Conservation (phyloP, 345 rosid species). For the Pugionium cornutum region DNA sequence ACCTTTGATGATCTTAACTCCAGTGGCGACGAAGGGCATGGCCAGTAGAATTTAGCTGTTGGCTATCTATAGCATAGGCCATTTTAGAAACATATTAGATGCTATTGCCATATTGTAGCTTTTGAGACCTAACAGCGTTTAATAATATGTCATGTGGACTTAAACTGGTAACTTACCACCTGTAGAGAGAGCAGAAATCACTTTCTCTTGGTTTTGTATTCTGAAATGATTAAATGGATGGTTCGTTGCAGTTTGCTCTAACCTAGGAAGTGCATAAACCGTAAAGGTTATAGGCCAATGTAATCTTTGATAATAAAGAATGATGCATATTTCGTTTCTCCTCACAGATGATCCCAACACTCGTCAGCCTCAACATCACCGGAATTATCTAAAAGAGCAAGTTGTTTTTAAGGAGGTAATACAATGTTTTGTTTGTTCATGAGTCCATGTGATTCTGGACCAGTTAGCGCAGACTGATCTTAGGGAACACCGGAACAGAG, state of each 20-base stretch:
- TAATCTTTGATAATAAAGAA: slow-evolving; percentile 3
- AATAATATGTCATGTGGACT: slow-evolving; percentile 4
- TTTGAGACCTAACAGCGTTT: slow-evolving; percentile 5
- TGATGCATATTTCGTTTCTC: slow-evolving; percentile 17
- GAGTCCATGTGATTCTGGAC: slow-evolving; percentile 14
- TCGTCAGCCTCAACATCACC: slow-evolving; percentile 74
- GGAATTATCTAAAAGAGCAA: slow-evolving; percentile 84
- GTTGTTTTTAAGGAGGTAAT: slow-evolving; percentile 95
- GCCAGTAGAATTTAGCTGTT: slow-evolving; percentile 10
- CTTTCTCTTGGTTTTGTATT: slow-evolving; percentile 7
- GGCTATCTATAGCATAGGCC: slow-evolving; percentile 7
- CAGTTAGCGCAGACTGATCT: slow-evolving; percentile 3
- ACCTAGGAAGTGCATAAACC: neutral
- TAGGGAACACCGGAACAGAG: slow-evolving; percentile 2
- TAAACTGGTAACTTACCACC: slow-evolving; percentile 7
- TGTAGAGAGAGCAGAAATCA: slow-evolving; percentile 10
- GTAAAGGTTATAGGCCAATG: slow-evolving; percentile 11
- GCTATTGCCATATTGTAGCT: slow-evolving; percentile 13
- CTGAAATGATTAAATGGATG: slow-evolving; percentile 6
- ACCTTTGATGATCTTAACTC: slow-evolving; percentile 16
- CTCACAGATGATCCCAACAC: slow-evolving; percentile 86
- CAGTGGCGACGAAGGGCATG: slow-evolving; percentile 7
- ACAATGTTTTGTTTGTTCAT: slow-evolving; percentile 8
- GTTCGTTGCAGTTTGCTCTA: slow-evolving; percentile 21
- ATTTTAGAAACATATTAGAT: slow-evolving; percentile 4